A percentile compares a stretch with the other conserved stretches of the same genome.
Conservation (phyloP, 805 yeast genomes). For the Soucietia sequanensis region DNA sequence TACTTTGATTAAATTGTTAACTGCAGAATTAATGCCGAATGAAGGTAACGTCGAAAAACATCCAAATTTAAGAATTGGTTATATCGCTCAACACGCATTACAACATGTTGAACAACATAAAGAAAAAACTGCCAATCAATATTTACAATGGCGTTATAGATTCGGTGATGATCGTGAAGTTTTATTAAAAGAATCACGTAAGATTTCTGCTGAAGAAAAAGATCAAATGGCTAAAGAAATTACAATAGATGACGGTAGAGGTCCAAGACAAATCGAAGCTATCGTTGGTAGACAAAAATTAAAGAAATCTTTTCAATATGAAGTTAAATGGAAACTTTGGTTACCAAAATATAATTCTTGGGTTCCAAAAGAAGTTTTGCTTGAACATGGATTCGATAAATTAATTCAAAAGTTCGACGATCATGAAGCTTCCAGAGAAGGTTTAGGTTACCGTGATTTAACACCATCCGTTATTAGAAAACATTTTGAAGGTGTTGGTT, state of each 20-base stretch:
- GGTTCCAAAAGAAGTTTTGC: slow-evolving; percentile 80
- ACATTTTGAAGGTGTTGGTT: slow-evolving; percentile 96
- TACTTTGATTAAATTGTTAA: slow-evolving; percentile 86
- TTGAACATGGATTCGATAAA: slow-evolving; percentile 58
- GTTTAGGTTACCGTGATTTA: slow-evolving; percentile 50
- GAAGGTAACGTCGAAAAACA: slow-evolving; percentile 94
- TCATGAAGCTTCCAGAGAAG: slow-evolving; percentile 49
- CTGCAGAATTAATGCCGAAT: slow-evolving; percentile 87
- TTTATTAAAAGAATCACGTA: slow-evolving; percentile 87
- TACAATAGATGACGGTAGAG: slow-evolving; percentile 83
- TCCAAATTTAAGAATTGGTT: slow-evolving; percentile 96
- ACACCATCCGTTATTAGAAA: slow-evolving; percentile 89
- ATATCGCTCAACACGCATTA: slow-evolving; percentile 97
- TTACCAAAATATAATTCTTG: slow-evolving; percentile 91
- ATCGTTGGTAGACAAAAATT: slow-evolving; percentile 95
- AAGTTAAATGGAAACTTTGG: slow-evolving; percentile 84
- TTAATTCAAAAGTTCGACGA: slow-evolving; percentile 46
- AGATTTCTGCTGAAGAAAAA: slow-evolving; percentile 71
- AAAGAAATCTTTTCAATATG: slow-evolving; percentile 96
- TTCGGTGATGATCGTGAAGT: slow-evolving; percentile 99
- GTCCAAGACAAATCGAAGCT: slow-evolving; percentile 87
- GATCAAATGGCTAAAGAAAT: slow-evolving; percentile 74
- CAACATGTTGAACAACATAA: slow-evolving; percentile 97
- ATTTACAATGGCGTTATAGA: slow-evolving; percentile 96
- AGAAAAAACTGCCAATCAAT: slow-evolving; percentile 97